Evolutionary conservation across 2,329 filamentous ascomycete genomes (phyloP).

Genomic region (Anthostomella pinea): DNA sequence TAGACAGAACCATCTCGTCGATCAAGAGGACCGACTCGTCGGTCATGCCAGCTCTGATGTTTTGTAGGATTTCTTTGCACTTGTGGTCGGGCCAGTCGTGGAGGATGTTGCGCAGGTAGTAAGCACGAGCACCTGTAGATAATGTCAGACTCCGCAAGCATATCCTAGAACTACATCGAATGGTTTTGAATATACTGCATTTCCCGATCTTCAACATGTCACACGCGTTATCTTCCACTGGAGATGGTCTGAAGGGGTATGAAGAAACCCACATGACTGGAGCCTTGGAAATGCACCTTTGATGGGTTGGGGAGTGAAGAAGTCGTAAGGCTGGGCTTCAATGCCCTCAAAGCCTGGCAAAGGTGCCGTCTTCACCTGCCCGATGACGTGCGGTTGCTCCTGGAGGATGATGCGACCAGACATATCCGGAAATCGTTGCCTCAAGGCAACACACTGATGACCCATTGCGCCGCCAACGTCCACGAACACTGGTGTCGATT

Average conservation of each 20-base stretch:
- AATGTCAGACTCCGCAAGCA: too few species aligned
- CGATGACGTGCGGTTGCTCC: slow-evolving; percentile 15
- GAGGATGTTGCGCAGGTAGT: slow-evolving; percentile 20
- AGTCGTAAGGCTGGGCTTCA: slow-evolving; percentile 14
- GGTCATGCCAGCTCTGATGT: slow-evolving; percentile 15
- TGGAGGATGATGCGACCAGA: slow-evolving; percentile 22
- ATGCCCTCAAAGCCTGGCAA: slow-evolving; percentile 18
- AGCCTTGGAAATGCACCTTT: slow-evolving; percentile 8
- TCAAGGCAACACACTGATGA: slow-evolving; percentile 19
- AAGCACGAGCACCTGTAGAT: slow-evolving; percentile 15
- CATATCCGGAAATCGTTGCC: slow-evolving; percentile 13
- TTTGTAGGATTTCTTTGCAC: slow-evolving; percentile 15
- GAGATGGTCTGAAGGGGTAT: not conserved
- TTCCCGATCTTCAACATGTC: not conserved
- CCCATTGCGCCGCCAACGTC: slow-evolving; percentile 23
- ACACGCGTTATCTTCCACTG: not conserved
- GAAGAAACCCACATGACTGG: too few species aligned
- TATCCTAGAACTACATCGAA: too few species aligned
- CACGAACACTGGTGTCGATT: slow-evolving; percentile 18
- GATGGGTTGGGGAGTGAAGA: slow-evolving; percentile 19
- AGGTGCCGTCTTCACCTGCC: slow-evolving; percentile 13
- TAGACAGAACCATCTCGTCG: slow-evolving; percentile 22
- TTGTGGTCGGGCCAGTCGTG: slow-evolving; percentile 15
- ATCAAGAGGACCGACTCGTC: slow-evolving; percentile 17
- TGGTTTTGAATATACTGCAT: too few species aligned